These are phyloP conservation scores for Aspergillus quadricinctus DNA, from an alignment of 2,329 filamentous ascomycete species.

Conservation along the genomic window DNA sequence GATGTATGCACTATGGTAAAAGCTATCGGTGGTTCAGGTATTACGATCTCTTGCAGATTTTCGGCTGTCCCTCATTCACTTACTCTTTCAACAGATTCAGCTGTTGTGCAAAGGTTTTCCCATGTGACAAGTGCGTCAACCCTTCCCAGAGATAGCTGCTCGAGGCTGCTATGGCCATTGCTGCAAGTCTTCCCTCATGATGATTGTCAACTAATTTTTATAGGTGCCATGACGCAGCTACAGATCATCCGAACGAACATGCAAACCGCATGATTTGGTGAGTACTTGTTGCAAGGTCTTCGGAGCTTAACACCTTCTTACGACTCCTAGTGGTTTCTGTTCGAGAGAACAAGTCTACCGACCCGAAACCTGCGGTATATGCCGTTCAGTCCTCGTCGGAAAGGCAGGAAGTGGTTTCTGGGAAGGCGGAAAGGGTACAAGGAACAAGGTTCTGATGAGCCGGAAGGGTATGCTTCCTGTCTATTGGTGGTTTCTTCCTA, in stretches of 20 bases:
- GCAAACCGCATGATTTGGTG: constrained; percentile 77
- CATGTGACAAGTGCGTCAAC: constrained; percentile 50
- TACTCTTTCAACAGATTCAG: constrained; percentile 42
- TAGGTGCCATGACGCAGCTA: constrained; percentile 68
- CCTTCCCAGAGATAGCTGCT: not conserved
- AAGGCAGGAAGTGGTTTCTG: constrained; percentile 68
- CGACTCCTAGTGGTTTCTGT: constrained; percentile 56
- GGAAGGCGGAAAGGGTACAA: constrained; percentile 82
- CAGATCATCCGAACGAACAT: constrained; percentile 73
- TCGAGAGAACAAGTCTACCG: constrained; percentile 76
- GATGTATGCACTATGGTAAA: constrained; percentile 53
- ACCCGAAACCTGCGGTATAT: constrained; percentile 70
- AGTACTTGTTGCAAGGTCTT: constrained; percentile 7
- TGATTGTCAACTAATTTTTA: constrained; percentile 1
- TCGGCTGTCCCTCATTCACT: not conserved
- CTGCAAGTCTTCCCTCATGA: not conserved
- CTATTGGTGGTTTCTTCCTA: not conserved
- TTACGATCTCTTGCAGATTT: not conserved
- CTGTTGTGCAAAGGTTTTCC: constrained; percentile 54
- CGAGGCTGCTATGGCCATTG: not conserved
- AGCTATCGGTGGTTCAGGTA: constrained; percentile 55
- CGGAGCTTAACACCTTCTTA: not conserved
- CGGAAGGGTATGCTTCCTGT: constrained; percentile 50
- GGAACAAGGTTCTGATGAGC: constrained; percentile 67
- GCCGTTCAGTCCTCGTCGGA: constrained; percentile 65